Conservation (phyloP, 495 filamentous ascomycete genomes). For the Aspergillus nanangensis region DNA sequence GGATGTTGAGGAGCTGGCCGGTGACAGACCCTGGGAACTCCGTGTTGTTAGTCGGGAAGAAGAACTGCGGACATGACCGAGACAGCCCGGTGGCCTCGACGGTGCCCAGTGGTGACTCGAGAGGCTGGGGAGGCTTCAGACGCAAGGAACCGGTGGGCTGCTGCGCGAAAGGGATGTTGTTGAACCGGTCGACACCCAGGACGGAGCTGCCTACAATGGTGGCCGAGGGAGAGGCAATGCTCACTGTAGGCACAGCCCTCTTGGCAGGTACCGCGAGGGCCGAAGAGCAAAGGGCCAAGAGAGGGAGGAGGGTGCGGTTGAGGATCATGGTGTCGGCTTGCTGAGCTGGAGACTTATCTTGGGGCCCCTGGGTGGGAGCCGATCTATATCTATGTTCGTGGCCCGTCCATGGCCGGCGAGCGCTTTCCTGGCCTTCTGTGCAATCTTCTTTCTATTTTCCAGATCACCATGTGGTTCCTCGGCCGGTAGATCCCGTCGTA, state of each 20-base stretch:
- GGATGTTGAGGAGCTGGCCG: constrained; percentile 47
- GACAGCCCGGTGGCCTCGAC: constrained; percentile 46
- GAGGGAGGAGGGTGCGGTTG: neutral
- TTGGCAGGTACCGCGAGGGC: constrained; percentile 17
- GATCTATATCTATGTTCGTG: neutral
- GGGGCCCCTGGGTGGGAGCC: neutral
- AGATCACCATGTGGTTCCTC: constrained; percentile 4
- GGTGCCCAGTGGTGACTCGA: constrained; percentile 44
- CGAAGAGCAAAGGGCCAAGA: constrained; percentile 2
- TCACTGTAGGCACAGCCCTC: constrained; percentile 29
- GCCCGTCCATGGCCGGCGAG: neutral
- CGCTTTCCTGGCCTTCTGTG: neutral
- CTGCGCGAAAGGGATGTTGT: constrained; percentile 63
- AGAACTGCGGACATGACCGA: constrained; percentile 52
- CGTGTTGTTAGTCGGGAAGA: constrained; percentile 35
- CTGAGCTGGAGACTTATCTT: neutral
- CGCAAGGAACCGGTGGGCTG: constrained; percentile 54
- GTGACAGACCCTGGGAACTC: constrained; percentile 39
- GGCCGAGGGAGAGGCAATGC: constrained; percentile 43
- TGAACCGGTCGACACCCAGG: constrained; percentile 46
- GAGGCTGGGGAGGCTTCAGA: constrained; percentile 53
- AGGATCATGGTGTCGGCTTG: constrained; percentile 6
- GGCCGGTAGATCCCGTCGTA: neutral
- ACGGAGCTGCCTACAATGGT: constrained; percentile 44
- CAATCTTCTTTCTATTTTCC: neutral